Evolutionary conservation across 345 rosid genomes (phyloP), one percentile per base, ranked within the genome.

Genomic region (Gossypium mustelinum): DNA sequence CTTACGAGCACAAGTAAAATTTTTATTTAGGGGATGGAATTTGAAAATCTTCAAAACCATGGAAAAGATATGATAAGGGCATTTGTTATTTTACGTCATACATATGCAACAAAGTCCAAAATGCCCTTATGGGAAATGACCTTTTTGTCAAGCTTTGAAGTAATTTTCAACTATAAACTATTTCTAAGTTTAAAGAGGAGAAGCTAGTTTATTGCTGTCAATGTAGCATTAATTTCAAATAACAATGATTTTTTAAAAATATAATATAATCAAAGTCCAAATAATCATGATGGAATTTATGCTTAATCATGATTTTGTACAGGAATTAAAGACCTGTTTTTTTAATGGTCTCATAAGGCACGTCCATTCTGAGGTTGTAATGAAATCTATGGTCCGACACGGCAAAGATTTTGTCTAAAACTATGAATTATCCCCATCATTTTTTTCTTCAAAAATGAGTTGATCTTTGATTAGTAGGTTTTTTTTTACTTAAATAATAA

Each of bases 371-470:
- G 20, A 68, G 72, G 44, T 16, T 14, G 72, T 24, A 24, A 47
- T 50, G 43, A 50, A 48, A 34, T 48, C 22, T 0, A 14, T 14
- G 58, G 72, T 25, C 58, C 22, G 44, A 68, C 72, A 25, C 25
- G 58, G 58, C 57, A 68, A 14, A 48, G 12, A 24, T 48, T 67
- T 68, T 25, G 72, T 68, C 72, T 58, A 14, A 50, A 68, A 1
- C 72, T 5, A 34, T 34, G 41, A 5, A 34, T 34, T 34, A 34
- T 34, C 41, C 41, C 41, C 39, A 34, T 4, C 39, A 34, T 4
- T 34, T 34, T 29, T 34, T 34, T 34, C 39, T 72, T 56, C n/a
- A 22, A 34, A 55, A 25, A 39, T 7, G 22, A 58, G 54, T 17
- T 57, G 58, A 73, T 61, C 59, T 47, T 24, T 58, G 13, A 22